Base-by-base conservation (phyloP, 371 early-diverging fungal species). In the Mucor sp. region DNA sequence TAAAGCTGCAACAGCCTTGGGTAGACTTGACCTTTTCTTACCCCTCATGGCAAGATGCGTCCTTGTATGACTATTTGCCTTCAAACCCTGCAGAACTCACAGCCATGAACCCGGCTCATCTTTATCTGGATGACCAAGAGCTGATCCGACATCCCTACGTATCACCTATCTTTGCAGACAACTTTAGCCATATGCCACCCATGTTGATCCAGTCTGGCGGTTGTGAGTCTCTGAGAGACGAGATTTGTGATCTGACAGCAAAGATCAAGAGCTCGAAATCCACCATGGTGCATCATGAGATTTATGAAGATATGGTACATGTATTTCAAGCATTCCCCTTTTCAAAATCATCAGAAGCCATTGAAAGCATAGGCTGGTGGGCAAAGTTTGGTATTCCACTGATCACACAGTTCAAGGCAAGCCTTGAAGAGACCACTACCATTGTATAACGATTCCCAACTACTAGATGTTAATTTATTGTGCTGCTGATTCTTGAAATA, bases 171-270 rank as follows among this genome's bases (percentile, higher is more conserved):
- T 79, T 73, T 69, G 77, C 78, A 17, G 78, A 83, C 32, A 71
- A 60, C 55, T 81, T 88, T 59, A 72, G 79, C 19, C 69, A 78
- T 28, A 58, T 88, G 21, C 86, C 86, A 4, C 89, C 89, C 7
- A 77, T 84, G 15, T 56, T 88, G 32, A 83, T 90, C 55, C 89
- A 89, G 71, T 78, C 78, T 27, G 90, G 89, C 14, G 80, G 78
- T 21, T 81, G 81, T 32, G 90, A 90, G 62, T 75, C 85, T 4
- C 63, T 89, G 27, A 77, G 88, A 30, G 89, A 89, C 69, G 90
- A 90, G 55, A 81, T 81, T 27, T 41, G 58, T 35, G 76, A 71
- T 25, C 33, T 81, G 28, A 69, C 71, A 9, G 33, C 32, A 2
- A 68, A 70, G 14, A 74, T 81, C 11, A 66, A 63, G 27, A 65